Base-by-base conservation (phyloP, 1,284 basidiomycete genomes). In the Leccinum subspadiceum region DNA sequence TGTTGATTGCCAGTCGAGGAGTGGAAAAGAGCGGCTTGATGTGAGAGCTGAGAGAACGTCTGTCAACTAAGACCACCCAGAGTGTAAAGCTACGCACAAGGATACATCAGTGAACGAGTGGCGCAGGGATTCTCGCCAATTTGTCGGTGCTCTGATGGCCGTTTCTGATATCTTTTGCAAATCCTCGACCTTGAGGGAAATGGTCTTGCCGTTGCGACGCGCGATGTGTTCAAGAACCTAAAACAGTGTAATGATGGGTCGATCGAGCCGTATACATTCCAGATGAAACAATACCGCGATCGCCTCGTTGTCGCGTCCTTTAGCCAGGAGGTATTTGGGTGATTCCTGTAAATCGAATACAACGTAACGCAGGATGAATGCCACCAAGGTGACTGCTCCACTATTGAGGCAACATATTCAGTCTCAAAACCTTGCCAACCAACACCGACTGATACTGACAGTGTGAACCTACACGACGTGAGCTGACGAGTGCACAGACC, bases 261-360 rank as follows among this genome's bases (percentile, higher is more conserved):
- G 1, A 55, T 35, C 3, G 31, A 49, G 10, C 6, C 26, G 3
- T 41, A n/a, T n/a, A 35, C n/a, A 5, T 41, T 3, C 5, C 26
- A 5, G n/a, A 17, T 1, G 5, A 48, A 37, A 53, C 13, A 5
- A 37, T 63, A 83, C 82, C 57, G 74, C 69, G 26, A 87, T 70
- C 15, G 84, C 85, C 54, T 85, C 84, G 60, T 77, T 75, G 66
- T 87, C 85, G 33, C 81, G 77, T 9, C 83, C 83, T 65, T 82
- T 79, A 1, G 79, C 81, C 48, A 84, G 71, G 20, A 86, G 75
- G 68, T 80, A 87, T 68, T 87, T 87, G 24, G 86, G 81, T 12
- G 83, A 84, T 68, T 87, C 86, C 54, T 73, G 70, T 20, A 87
- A 74, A 53, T 79, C 73, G 60, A 82, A 82, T 9, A 81, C 66